A percentile compares a stretch with the other conserved stretches of the same genome.
Conservation (phyloP, 2,329 filamentous ascomycete genomes). For the Pseudocercospora vitis region DNA sequence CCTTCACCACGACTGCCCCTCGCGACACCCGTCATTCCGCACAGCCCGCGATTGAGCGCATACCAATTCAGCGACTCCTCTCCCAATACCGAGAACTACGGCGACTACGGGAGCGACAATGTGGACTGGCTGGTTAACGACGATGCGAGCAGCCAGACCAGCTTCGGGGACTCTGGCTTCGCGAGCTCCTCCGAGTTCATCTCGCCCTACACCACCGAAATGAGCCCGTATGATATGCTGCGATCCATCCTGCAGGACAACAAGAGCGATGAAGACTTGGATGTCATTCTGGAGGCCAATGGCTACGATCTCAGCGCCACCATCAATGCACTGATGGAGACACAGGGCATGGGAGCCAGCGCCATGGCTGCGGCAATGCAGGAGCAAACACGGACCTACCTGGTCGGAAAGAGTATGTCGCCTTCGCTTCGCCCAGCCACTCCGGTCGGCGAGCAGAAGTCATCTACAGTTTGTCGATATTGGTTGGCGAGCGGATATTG, state of each 20-base stretch:
- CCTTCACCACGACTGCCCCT: constrained; percentile 89
- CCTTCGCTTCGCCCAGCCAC: constrained; percentile 71
- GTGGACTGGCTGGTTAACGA: constrained; percentile 95
- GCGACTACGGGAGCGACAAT: constrained; percentile 88
- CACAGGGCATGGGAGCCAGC: constrained; percentile 54
- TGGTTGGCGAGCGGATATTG: constrained; percentile 95
- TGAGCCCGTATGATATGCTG: constrained; percentile 97
- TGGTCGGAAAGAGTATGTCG: constrained; percentile 88
- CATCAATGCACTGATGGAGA: constrained; percentile 83
- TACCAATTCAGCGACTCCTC: constrained; percentile 91
- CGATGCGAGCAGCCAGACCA: constrained; percentile 75
- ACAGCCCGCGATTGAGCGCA: constrained; percentile 89
- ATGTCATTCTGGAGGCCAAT: constrained; percentile 82
- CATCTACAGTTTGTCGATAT: constrained; percentile 93
- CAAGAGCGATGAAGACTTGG: constrained; percentile 89
- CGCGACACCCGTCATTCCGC: constrained; percentile 84
- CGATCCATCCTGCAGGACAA: constrained; percentile 89
- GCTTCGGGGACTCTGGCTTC: constrained; percentile 69
- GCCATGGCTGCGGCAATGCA: constrained; percentile 31
- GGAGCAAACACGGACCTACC: constrained; percentile 56
- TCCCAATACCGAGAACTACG: constrained; percentile 80
- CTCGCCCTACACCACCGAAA: constrained; percentile 70
- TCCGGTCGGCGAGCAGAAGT: constrained; percentile 73
- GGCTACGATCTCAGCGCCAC: constrained; percentile 93
- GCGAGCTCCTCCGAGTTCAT: constrained; percentile 80